phyloP scores from a whole-genome alignment of 1,139 yeast genomes.

The Debaryomyces psychrophilus region DNA sequence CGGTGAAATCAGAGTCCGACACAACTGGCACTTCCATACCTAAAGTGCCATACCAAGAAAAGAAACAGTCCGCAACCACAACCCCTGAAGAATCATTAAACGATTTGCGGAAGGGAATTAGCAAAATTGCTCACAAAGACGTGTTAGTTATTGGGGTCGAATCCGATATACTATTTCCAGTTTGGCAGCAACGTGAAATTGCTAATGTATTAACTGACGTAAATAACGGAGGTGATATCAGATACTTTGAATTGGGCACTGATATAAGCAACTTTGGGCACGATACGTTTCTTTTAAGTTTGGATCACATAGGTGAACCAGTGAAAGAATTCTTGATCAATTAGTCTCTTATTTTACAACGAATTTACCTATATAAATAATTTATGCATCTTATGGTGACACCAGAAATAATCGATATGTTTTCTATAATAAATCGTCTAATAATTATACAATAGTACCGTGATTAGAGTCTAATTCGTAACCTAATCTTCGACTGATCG shows the following conservation, averaged over 20 bases:
- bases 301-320: slow-evolving; percentile 80
- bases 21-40: slow-evolving; percentile 46
- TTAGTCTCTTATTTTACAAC: neutral
- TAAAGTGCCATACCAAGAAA: slow-evolving; percentile 58
- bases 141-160: slow-evolving; percentile 87
- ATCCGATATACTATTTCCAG: slow-evolving; percentile 88
- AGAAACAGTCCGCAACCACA: slow-evolving; percentile 33
- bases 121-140: slow-evolving; percentile 62
- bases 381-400: neutral
- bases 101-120: slow-evolving; percentile 71
- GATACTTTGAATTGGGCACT: slow-evolving; percentile 73
- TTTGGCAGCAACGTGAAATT: slow-evolving; percentile 91
- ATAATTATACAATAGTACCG: slow-evolving; percentile 47
- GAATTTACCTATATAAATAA: neutral
- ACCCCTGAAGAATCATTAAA: slow-evolving; percentile 56
- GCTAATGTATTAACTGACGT: slow-evolving; percentile 56
- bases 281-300: slow-evolving; percentile 81
- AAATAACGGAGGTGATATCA: slow-evolving; percentile 37
- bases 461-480: slow-evolving; percentile 64
- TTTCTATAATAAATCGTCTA: slow-evolving; percentile 3
- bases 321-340: slow-evolving; percentile 56
- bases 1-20: slow-evolving; percentile 17
- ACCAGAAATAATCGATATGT: neutral
- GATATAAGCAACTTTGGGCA: slow-evolving; percentile 85
- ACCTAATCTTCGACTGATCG: slow-evolving; percentile 57